Percentiles rank a stretch among this genome's conserved stretches.
These are phyloP conservation scores for Boletellus emodensis DNA, from an alignment of 768 basidiomycete species.

Conservation along the genomic window DNA sequence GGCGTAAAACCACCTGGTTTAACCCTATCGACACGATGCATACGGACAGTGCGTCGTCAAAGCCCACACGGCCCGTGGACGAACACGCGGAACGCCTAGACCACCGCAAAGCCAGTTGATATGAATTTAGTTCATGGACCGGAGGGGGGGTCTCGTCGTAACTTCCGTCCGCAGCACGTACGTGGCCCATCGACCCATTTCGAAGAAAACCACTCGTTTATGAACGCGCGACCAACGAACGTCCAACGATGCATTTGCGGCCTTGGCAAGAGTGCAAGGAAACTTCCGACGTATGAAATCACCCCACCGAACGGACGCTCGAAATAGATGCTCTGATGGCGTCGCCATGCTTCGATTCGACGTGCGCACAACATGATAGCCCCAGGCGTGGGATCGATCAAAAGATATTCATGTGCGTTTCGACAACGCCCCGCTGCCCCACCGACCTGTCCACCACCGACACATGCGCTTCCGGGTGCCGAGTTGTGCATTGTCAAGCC, in stretches of 20 bases:
- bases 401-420: not conserved
- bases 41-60: no score
- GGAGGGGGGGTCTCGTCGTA: not conserved
- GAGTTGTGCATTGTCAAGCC: conserved; percentile 45
- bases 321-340: not conserved
- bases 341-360: not conserved
- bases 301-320: not conserved
- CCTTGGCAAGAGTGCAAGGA: not conserved
- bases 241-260: no score
- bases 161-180: not conserved
- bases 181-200: no score
- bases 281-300: not conserved
- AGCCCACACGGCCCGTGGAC: no score
- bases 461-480: conserved; percentile 53
- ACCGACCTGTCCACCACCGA: conserved; percentile 60
- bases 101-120: no score
- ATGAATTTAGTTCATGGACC: no score
- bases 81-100: no score
- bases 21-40: no score
- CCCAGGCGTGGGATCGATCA: conserved; percentile 3
- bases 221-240: not conserved
- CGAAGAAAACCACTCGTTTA: not conserved
- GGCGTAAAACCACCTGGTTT: no score
- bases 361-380: not conserved
- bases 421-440: conserved; percentile 22